A percentile compares a stretch with the other conserved stretches of the same genome.
Evolutionary conservation across 2,329 filamentous ascomycete species (phyloP).

Genomic region (Cryphonectria parasitica): DNA sequence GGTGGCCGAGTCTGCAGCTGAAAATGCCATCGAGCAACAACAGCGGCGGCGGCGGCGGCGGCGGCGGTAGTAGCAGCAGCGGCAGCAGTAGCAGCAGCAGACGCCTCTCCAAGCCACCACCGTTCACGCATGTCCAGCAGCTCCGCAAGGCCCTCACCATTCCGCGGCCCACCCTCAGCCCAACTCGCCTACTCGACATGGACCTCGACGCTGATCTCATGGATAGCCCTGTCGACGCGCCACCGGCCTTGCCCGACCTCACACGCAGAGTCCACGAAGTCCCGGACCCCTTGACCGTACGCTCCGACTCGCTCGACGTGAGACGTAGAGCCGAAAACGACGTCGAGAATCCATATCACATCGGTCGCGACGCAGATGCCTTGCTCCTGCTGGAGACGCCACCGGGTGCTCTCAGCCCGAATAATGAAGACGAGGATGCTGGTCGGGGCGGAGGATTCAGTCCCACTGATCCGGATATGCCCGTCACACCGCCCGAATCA

Average conservation of each 20-base stretch:
- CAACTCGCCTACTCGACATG: slow-evolving; percentile 31
- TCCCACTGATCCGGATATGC: slow-evolving; percentile 17
- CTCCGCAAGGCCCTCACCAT: slow-evolving; percentile 20
- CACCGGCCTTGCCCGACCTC: slow-evolving; percentile 5
- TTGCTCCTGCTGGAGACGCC: slow-evolving; percentile 25
- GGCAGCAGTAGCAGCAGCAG: not conserved
- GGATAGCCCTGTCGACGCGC: slow-evolving; percentile 25
- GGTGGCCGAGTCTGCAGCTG: slow-evolving; percentile 35
- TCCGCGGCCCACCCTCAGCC: slow-evolving; percentile 28
- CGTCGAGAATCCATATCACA: slow-evolving; percentile 22
- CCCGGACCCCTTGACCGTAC: slow-evolving; percentile 9
- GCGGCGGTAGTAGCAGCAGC: not conserved
- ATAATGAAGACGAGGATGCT: slow-evolving; percentile 15
- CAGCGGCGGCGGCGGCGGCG: not conserved
- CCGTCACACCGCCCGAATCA: slow-evolving; percentile 20
- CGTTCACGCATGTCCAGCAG: slow-evolving; percentile 29
- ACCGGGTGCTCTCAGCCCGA: slow-evolving; percentile 18
- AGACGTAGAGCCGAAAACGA: slow-evolving; percentile 1
- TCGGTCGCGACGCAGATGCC: slow-evolving; percentile 21
- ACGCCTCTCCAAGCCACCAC: slow-evolving; percentile 24
- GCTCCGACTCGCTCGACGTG: slow-evolving; percentile 17
- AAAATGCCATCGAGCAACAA: slow-evolving; percentile 26
- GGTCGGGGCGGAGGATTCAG: slow-evolving; percentile 21
- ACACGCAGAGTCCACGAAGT: slow-evolving; percentile 23
- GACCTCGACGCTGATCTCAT: slow-evolving; percentile 33